These are phyloP conservation scores for Saprolegnia diclina DNA, from an alignment of 352 stramenopile species.

Conservation along the genomic window DNA sequence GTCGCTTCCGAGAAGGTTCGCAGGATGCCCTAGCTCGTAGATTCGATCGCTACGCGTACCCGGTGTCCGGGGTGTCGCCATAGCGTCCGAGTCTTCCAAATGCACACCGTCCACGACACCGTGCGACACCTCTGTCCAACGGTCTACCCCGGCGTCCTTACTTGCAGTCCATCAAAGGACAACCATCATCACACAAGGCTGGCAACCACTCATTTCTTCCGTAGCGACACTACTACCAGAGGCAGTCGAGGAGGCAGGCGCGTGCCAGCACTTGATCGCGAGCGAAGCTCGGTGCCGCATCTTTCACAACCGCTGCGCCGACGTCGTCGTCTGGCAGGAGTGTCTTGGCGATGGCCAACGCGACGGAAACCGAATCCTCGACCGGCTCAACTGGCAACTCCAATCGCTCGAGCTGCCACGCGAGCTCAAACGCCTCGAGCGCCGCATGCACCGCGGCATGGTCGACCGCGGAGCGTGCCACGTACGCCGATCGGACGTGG, in stretches of 20 bases:
- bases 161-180: too few species aligned
- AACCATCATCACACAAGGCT: too few species aligned
- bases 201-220: background rate
- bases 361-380: background rate
- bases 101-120: too few species aligned
- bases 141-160: too few species aligned
- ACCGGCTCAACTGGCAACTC: background rate
- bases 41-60: too few species aligned
- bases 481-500: conserved; percentile 57
- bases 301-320: background rate
- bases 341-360: background rate
- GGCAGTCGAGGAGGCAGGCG: conserved; percentile 1
- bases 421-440: conserved; percentile 59
- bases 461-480: conserved; percentile 45
- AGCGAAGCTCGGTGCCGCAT: background rate
- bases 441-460: conserved; percentile 37
- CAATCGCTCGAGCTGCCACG: conserved; percentile 52
- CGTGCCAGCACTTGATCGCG: background rate
- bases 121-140: too few species aligned
- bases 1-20: too few species aligned
- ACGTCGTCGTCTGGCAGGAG: too few species aligned
- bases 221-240: background rate
- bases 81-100: too few species aligned
- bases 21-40: too few species aligned
- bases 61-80: too few species aligned